Evolutionary conservation across 2,329 filamentous ascomycete species (phyloP), one percentile per base, ranked within the genome.

Genomic region (Diaporthe sp.): DNA sequence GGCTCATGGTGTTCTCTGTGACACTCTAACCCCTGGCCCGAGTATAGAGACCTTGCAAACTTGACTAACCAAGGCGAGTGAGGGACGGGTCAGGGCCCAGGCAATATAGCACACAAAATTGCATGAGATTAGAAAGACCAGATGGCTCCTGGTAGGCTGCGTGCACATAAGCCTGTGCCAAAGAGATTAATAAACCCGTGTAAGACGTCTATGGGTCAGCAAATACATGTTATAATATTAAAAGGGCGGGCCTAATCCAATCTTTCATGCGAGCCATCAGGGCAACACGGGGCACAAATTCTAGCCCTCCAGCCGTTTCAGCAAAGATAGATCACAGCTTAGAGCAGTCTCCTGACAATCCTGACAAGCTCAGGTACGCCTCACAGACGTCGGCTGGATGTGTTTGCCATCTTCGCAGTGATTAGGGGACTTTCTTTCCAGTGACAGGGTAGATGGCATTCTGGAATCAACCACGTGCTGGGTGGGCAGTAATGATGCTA

Each of bases 221-320:
- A 34, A 65, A 73, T 65, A 65, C 42, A 44, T 9, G 3, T 15
- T 25, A 58, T 58, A 15, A 73, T 73, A 57, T 65, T 44, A 65
- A 55, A 73, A 73, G 46, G 71, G 58, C 49, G 58, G 71, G 49
- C 39, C 71, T 28, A 34, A 62, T 57, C 46, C 55, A 49, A 25
- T 42, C 42, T 65, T 31, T 65, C 46, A 65, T 73, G 71, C 71
- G 39, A 53, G 25, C 58, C 31, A 58, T 53, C 4, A 6, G 37
- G 22, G 31, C 31, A 53, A n/a, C 28, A 34, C 13, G 12, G n/a
- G 44, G 46, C 22, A 68, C 22, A 68, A 46, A 68, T 68, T 22
- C 62, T 19, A n/a, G 34, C 46, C 49, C 31, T 42, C 15, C 15
- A 51, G 62, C 34, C 49, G 15, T 55, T 12, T 22, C 61, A 49